Conservation (phyloP, 73 alveolate genomes). For the Paramecium biaurelia region DNA sequence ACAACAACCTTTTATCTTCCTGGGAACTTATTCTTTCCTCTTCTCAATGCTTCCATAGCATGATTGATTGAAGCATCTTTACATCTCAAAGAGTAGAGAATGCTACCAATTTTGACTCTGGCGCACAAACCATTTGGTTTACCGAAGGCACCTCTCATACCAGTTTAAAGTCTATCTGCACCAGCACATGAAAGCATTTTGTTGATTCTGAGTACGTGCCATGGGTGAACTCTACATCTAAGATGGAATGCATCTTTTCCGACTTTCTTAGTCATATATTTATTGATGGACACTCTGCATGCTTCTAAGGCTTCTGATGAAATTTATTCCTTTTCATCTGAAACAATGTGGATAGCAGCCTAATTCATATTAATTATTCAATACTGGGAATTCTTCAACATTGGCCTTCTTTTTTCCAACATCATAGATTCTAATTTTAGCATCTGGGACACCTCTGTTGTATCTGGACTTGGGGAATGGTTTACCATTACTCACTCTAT, state of each 20-base stretch:
- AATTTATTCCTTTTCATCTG: constrained; percentile 97
- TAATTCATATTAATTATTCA: constrained; percentile 42
- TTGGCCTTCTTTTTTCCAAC: constrained; percentile 92
- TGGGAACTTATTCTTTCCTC: constrained; percentile 98
- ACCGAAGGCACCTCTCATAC: constrained; percentile 99
- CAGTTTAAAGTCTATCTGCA: constrained; percentile 99
- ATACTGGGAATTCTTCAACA: constrained; percentile 88
- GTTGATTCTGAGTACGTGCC: constrained; percentile 98
- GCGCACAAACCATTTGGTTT: constrained; percentile 98
- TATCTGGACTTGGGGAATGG: constrained; percentile 99
- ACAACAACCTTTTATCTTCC: constrained; percentile 98
- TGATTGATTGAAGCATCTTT: constrained; percentile 78
- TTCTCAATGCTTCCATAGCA: constrained; percentile 95
- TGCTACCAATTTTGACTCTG: constrained; percentile 93
- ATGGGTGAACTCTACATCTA: constrained; percentile 97
- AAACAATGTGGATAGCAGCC: constrained; percentile 86
- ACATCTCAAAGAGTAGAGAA: constrained; percentile 82
- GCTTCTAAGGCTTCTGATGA: constrained; percentile 99
- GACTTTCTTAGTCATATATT: constrained; percentile 87
- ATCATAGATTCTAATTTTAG: constrained; percentile 96
- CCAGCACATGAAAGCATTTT: constrained; percentile 99
- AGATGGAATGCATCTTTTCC: constrained; percentile 97
- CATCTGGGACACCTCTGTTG: constrained; percentile 99
- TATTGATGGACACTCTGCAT: constrained; percentile 99
- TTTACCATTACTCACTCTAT: constrained; percentile 92